Percentiles rank a stretch among this genome's conserved stretches.
Evolutionary conservation across 2,329 filamentous ascomycete genomes (phyloP).

Genomic region (Diaporthe australafricana): DNA sequence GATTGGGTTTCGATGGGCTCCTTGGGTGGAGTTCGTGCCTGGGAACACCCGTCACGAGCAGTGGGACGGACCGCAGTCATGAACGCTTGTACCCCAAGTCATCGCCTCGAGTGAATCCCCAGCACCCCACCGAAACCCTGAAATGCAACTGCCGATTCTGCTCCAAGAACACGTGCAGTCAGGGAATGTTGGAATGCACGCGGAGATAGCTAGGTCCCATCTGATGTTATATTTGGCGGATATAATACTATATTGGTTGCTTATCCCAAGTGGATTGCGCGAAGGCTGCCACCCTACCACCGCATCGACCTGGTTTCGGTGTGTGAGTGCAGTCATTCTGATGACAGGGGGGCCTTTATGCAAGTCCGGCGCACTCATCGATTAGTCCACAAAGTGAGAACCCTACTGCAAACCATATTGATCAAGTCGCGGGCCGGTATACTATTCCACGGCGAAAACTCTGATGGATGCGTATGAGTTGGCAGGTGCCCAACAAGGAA

Average conservation of each 20-base stretch:
- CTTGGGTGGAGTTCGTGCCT: neutral
- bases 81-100: conserved; percentile 16
- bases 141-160: conserved; percentile 24
- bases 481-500: conserved; percentile 28
- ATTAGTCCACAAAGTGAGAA: neutral
- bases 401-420: conserved; percentile 15
- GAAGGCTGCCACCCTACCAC: conserved; percentile 7
- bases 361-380: conserved; percentile 17
- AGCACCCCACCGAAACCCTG: neutral
- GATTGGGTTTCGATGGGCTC: conserved; percentile 23
- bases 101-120: neutral
- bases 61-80: conserved; percentile 13
- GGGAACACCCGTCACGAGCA: conserved; percentile 1
- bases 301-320: conserved; percentile 2
- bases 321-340: neutral
- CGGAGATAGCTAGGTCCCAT: conserved; percentile 7
- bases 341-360: conserved; percentile 11
- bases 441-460: neutral
- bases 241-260: neutral
- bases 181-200: neutral
- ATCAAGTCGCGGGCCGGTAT: neutral
- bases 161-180: neutral
- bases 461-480: conserved; percentile 36
- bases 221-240: conserved; percentile 24
- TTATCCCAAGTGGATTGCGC: neutral